Conservation (phyloP, 768 basidiomycete species). For the Xerocomus spinulosus region DNA sequence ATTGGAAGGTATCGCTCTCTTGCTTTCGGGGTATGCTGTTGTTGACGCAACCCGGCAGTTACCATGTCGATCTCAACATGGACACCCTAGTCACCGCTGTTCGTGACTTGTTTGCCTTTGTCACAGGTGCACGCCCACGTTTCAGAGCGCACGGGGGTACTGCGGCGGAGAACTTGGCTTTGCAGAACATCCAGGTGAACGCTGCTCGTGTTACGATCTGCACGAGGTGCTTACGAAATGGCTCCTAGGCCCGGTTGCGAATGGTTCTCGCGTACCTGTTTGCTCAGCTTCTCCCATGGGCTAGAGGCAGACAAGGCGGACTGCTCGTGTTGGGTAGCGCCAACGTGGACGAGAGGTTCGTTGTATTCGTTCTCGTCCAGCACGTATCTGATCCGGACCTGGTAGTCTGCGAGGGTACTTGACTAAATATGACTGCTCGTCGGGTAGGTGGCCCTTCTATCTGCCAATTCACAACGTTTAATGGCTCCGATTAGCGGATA, state of each 20-base stretch:
- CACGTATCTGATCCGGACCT: background rate
- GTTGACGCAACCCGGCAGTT: slow-evolving; percentile 43
- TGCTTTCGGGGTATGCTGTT: background rate
- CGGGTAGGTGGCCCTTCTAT: slow-evolving; percentile 42
- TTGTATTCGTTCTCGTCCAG: background rate
- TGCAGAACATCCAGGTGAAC: slow-evolving; percentile 91
- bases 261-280: slow-evolving; percentile 97
- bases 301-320: slow-evolving; percentile 76
- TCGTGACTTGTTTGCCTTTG: slow-evolving; percentile 73
- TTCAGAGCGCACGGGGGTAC: slow-evolving; percentile 88
- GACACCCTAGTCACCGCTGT: slow-evolving; percentile 85
- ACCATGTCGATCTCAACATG: slow-evolving; percentile 96
- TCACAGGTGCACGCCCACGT: slow-evolving; percentile 67
- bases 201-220: background rate
- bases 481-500: slow-evolving; percentile 58
- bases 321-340: slow-evolving; percentile 95
- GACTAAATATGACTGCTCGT: slow-evolving; percentile 97
- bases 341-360: slow-evolving; percentile 94
- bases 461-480: background rate
- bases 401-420: slow-evolving; percentile 87
- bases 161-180: slow-evolving; percentile 84
- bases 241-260: slow-evolving; percentile 70
- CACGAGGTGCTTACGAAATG: background rate
- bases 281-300: slow-evolving; percentile 92
- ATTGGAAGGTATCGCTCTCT: slow-evolving; percentile 71